phyloP scores from a whole-genome alignment of 2,329 filamentous ascomycete genomes.

The Aspergillus glaucus region DNA sequence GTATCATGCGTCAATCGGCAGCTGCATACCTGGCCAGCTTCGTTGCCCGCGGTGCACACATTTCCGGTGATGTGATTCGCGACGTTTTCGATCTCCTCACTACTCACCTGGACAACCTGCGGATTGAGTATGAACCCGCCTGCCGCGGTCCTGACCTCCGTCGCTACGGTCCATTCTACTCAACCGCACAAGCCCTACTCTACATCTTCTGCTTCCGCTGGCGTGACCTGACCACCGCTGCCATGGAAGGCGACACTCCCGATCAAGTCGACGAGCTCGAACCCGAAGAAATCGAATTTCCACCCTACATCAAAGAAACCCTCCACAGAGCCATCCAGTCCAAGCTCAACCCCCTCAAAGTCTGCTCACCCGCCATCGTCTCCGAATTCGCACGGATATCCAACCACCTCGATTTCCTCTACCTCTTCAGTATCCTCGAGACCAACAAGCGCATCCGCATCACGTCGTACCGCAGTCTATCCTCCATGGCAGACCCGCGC shows the following conservation, averaged over 20 bases:
- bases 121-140: slow-evolving; percentile 62
- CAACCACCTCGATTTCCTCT: slow-evolving; percentile 78
- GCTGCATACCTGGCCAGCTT: slow-evolving; percentile 93
- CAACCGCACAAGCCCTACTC: slow-evolving; percentile 77
- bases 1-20: slow-evolving; percentile 72
- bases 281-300: slow-evolving; percentile 70
- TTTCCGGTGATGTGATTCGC: slow-evolving; percentile 69
- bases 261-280: slow-evolving; percentile 49
- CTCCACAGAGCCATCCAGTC: slow-evolving; percentile 75
- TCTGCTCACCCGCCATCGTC: slow-evolving; percentile 86
- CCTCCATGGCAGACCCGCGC: slow-evolving; percentile 30
- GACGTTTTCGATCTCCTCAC: slow-evolving; percentile 76
- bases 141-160: slow-evolving; percentile 81
- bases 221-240: slow-evolving; percentile 71
- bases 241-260: slow-evolving; percentile 49
- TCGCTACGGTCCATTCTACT: slow-evolving; percentile 79
- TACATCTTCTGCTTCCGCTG: slow-evolving; percentile 98
- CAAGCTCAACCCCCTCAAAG: slow-evolving; percentile 87
- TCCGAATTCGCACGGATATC: slow-evolving; percentile 85
- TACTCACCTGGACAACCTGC: slow-evolving; percentile 68
- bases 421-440: slow-evolving; percentile 81
- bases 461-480: slow-evolving; percentile 53
- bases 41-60: slow-evolving; percentile 79
- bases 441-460: slow-evolving; percentile 86
- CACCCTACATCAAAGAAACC: slow-evolving; percentile 64